Base-by-base conservation (phyloP, 2,329 filamentous ascomycete genomes). In the Macrophomina pseudophaseolina region DNA sequence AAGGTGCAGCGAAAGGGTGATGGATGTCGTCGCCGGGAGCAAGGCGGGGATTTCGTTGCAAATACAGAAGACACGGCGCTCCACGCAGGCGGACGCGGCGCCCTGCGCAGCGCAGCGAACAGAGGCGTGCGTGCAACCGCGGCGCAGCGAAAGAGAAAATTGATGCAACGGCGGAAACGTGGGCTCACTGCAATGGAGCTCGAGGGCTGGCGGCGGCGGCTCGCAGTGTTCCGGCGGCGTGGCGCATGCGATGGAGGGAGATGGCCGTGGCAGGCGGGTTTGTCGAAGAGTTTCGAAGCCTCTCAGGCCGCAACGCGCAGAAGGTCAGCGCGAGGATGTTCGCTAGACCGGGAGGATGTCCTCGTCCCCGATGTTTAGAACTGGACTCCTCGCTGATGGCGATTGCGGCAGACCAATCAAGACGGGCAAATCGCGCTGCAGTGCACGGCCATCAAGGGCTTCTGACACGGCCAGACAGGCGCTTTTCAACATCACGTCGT, bases 351-450 rank as follows among this genome's bases (percentile, higher is more conserved):
- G 58, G 8, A 62, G 42, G 32, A 38, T 38, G 30, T 62, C 58
- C 58, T 62, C n/a, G 58, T 62, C 58, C 58, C 42, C 44, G 44
- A 33, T 48, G 58, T 49, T 33, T 35, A 62, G 58, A 32, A 30
- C 42, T 62, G 56, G 56, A 42, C 56, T 60, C 42, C 56, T 60
- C 30, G 56, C 44, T 48, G 58, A 23, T 28, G n/a, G 30, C 44
- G 52, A 54, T 14, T 28, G 58, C 58, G 30, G 58, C 58, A 62
- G 18, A 28, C 58, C 58, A 62, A 62, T 51, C 58, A 62, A 40
- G 56, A n/a, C 42, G 46, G 38, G 23, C 38, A 59, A 38, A 32
- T 30, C 42, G 42, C 42, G 42, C 56, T 38, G 56, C 56, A 42
- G 56, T 48, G 58, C 58, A 62, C 58, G 58, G 58, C 32, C 42